Percentiles rank a stretch among this genome's conserved stretches.
phyloP scores from a whole-genome alignment of 2,329 filamentous ascomycete genomes.

The Sarocladium strictum region DNA sequence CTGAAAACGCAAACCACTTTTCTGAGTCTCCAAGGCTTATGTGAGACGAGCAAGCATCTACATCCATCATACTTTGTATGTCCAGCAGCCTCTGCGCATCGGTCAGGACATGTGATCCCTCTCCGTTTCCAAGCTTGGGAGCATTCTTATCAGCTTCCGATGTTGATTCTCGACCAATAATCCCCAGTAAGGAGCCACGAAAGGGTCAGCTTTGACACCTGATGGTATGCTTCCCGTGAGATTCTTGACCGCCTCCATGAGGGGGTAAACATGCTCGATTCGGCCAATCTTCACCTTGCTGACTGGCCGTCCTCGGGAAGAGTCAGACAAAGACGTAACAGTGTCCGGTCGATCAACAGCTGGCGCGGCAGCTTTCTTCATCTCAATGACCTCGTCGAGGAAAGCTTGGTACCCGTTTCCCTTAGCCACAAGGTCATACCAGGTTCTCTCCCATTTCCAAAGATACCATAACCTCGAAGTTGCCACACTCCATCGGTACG shows the following conservation, averaged over 20 bases:
- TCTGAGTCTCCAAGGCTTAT: too few species aligned
- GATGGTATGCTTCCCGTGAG: not conserved
- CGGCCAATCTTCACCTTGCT: not conserved
- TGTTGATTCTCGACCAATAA: constrained; percentile 7
- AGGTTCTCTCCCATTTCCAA: constrained; percentile 23
- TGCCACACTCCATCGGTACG: constrained; percentile 25
- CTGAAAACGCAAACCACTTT: too few species aligned
- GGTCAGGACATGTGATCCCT: not conserved
- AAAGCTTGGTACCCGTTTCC: constrained; percentile 27
- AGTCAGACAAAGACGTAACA: too few species aligned
- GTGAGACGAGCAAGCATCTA: too few species aligned
- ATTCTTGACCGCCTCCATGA: constrained; percentile 8
- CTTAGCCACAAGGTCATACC: constrained; percentile 34
- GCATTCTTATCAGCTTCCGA: not conserved
- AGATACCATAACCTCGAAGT: constrained; percentile 26
- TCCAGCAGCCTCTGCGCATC: too few species aligned
- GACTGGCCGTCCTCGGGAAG: not conserved
- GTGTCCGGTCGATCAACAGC: not conserved
- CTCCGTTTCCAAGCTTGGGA: constrained; percentile 3
- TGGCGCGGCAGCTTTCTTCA: constrained; percentile 6
- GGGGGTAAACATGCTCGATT: not conserved
- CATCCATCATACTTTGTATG: too few species aligned
- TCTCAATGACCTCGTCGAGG: constrained; percentile 28
- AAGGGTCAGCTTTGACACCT: constrained; percentile 13
- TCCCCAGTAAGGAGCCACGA: constrained; percentile 13